phyloP scores from a whole-genome alignment of 257 asterid genomes.

The Jaltomata sinuosa region DNA sequence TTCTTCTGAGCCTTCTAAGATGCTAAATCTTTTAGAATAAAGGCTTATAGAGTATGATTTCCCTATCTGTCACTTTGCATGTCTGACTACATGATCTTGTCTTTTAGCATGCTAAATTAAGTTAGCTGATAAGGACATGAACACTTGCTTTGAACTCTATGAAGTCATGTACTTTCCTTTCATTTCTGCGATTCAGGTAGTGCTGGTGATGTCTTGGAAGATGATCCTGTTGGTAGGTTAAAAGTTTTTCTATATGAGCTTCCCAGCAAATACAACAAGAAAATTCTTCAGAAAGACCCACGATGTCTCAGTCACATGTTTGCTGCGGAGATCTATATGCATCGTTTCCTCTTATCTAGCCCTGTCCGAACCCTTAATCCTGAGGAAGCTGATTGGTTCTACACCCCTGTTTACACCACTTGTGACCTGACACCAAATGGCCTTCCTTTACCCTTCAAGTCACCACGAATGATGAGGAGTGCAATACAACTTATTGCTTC shows the following conservation, averaged over 20 bases:
- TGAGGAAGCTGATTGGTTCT: constrained; percentile 93
- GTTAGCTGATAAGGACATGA: background rate
- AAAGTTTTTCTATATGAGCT: constrained; percentile 83
- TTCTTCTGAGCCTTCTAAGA: background rate
- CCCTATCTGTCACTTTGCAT: background rate
- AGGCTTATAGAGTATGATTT: background rate
- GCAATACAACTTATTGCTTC: constrained; percentile 83
- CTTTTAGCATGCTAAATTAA: background rate
- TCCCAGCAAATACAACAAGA: constrained; percentile 83
- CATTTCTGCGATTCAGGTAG: constrained; percentile 46
- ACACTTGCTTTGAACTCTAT: background rate
- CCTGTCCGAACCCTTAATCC: constrained; percentile 86
- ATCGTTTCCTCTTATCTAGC: constrained; percentile 66
- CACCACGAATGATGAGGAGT: constrained; percentile 93
- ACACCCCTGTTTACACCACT: constrained; percentile 75
- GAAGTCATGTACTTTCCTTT: background rate
- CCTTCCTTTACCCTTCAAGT: constrained; percentile 78
- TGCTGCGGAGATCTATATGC: constrained; percentile 94
- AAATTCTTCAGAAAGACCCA: constrained; percentile 60
- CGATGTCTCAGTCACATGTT: constrained; percentile 93
- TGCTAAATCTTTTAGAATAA: background rate
- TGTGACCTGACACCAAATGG: constrained; percentile 92
- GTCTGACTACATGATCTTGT: background rate
- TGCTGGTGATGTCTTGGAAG: constrained; percentile 95
- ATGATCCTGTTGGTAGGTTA: constrained; percentile 73